Conservation (phyloP, 768 basidiomycete species). For the Filobasidium wieringae region DNA sequence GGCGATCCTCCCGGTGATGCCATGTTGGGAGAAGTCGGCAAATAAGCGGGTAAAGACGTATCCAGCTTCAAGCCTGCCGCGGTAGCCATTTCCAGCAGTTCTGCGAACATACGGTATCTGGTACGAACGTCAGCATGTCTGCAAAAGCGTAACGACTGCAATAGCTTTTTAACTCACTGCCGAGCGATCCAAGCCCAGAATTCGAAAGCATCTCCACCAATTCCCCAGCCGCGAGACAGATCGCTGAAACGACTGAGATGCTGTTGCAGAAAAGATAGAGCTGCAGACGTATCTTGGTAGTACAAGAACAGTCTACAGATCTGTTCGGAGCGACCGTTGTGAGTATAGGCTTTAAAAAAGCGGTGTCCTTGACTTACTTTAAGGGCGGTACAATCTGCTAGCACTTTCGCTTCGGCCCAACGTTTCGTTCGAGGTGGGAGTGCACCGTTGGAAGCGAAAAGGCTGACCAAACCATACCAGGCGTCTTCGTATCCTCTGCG, state of each 20-base stretch:
- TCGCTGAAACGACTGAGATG: slow-evolving; percentile 78
- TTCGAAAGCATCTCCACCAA: slow-evolving; percentile 91
- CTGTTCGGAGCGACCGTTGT: slow-evolving; percentile 40
- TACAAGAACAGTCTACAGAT: slow-evolving; percentile 85
- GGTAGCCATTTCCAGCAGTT: slow-evolving; percentile 74
- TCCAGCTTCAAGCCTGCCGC: slow-evolving; percentile 36
- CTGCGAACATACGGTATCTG: slow-evolving; percentile 80
- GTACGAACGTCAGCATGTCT: background rate
- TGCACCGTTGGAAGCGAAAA: slow-evolving; percentile 78
- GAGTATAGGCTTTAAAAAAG: background rate
- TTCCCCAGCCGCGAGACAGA: slow-evolving; percentile 79
- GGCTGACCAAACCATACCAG: slow-evolving; percentile 65
- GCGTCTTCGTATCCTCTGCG: slow-evolving; percentile 87
- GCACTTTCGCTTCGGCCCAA: slow-evolving; percentile 96
- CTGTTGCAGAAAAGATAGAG: slow-evolving; percentile 67
- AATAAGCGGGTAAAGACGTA: slow-evolving; percentile 24
- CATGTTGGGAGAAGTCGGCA: slow-evolving; percentile 17
- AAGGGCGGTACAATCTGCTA: slow-evolving; percentile 83
- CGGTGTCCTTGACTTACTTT: slow-evolving; percentile 48
- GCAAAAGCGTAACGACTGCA: background rate
- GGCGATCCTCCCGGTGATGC: slow-evolving; percentile 29
- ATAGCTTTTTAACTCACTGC: slow-evolving; percentile 52
- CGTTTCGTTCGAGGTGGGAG: slow-evolving; percentile 86
- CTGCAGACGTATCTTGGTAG: slow-evolving; percentile 69
- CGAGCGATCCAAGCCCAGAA: slow-evolving; percentile 95